Base-by-base conservation (phyloP, 2,329 filamentous ascomycete species). In the Dactylellina sp. region DNA sequence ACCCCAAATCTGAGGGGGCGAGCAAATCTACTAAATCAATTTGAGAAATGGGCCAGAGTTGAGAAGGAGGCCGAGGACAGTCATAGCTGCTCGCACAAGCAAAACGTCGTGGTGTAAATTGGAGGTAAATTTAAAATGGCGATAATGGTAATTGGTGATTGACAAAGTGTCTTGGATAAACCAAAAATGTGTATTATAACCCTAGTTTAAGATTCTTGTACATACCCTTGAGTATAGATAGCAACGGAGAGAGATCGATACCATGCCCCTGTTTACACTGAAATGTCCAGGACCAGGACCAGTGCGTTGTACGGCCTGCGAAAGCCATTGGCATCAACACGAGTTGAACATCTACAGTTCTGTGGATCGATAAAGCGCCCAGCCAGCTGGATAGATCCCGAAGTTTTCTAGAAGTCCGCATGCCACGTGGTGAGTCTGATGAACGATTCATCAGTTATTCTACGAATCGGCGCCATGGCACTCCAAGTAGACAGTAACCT, bases 51-150 rank as follows among this genome's bases (percentile, higher is more conserved):
- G 68, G 52, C 68, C 1, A 64, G 40, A 47, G 57, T 65, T 47
- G 68, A 72, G 40, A 64, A 42, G 37, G 60, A 47, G 37, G 68
- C 61, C 2, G 68, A 72, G 32, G 40, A 72, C 18, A 61, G 35
- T 39, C 60, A 72, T 46, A 72, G 68, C 53, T 72, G 68, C 25
- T 40, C 68, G 3, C 68, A 72, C 40, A 64, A 72, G 53, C 20
- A 65, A 16, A 11, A 55, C 35, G 50, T 25, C 4, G 52, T 65
- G 2, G 68, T 72, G 12, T 72, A 72, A 24, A 53, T 42, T 16
- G 18, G 5, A 14, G 49, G 7, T 14, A 7, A 22, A 11, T 35
- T 14, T 18, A 3, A 20, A 39, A 4, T 37, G 25, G 46, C n/a
- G 24, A 22, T 65, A 20, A 65, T 32, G 22, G 20, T 28, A 39